Evolutionary conservation across 352 stramenopile species (phyloP).

Genomic region (Phytophthora sansomeana): DNA sequence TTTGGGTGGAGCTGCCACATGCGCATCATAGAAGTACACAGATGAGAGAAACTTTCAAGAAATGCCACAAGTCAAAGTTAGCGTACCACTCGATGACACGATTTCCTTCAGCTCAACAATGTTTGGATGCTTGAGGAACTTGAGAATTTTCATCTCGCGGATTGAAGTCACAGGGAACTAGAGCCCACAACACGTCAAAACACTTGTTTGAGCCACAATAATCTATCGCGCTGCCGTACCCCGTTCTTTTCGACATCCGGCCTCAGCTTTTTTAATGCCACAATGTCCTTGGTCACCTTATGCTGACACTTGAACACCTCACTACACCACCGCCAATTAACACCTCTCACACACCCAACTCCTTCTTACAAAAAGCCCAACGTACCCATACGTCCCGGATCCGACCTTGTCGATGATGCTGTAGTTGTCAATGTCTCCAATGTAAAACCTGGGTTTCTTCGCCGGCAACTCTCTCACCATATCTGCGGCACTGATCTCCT

Average conservation of each 20-base stretch:
- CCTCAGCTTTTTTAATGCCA: conserved; percentile 88
- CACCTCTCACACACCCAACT: background rate
- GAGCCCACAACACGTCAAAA: conserved; percentile 2
- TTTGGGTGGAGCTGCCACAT: conserved; percentile 64
- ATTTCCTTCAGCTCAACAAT: conserved; percentile 97
- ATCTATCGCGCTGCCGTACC: conserved; percentile 38
- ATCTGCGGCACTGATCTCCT: conserved; percentile 73
- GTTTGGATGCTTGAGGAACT: conserved; percentile 95
- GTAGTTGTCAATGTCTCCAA: conserved; percentile 89
- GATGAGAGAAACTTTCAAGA: conserved; percentile 17
- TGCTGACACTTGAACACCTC: conserved; percentile 92
- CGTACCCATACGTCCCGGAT: conserved; percentile 86
- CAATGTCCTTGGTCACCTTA: conserved; percentile 88
- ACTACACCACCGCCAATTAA: conserved; percentile 37
- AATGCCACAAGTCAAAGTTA: background rate
- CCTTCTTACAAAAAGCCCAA: conserved; percentile 6
- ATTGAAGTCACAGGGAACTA: conserved; percentile 96
- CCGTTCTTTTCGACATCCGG: conserved; percentile 89
- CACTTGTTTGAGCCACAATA: background rate
- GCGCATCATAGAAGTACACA: background rate
- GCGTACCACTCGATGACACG: conserved; percentile 83
- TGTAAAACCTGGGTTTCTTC: conserved; percentile 75
- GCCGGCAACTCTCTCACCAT: conserved; percentile 41
- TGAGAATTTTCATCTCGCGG: conserved; percentile 98
- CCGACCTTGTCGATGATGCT: conserved; percentile 91